Conservation (phyloP, 1,139 yeast genomes). For the Debaryomyces coudertii region DNA sequence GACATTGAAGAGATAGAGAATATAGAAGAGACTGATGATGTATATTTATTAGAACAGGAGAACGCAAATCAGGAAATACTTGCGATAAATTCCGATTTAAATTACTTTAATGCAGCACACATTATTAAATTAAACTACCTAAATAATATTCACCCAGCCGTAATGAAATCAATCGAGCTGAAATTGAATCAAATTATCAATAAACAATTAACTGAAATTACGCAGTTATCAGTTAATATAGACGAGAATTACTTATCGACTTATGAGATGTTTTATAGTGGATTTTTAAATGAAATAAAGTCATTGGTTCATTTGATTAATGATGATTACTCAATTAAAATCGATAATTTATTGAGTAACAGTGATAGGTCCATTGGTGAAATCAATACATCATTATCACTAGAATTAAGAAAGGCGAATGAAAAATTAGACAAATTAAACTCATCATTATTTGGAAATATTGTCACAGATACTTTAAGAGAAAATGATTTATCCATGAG, state of each 20-base stretch:
- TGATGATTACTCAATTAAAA: conserved; percentile 49
- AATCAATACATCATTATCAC: conserved; percentile 76
- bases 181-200: conserved; percentile 27
- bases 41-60: neutral
- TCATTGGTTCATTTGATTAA: conserved; percentile 43
- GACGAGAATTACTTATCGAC: conserved; percentile 42
- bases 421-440: conserved; percentile 67
- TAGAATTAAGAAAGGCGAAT: conserved; percentile 69
- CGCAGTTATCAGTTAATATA: conserved; percentile 30
- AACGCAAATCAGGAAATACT: conserved; percentile 9
- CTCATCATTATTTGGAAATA: conserved; percentile 32
- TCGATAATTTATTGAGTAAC: conserved; percentile 67
- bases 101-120: conserved; percentile 21
- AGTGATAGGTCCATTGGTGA: conserved; percentile 82
- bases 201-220: conserved; percentile 27
- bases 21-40: conserved; percentile 3
- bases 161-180: conserved; percentile 22
- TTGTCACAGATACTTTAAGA: conserved; percentile 27
- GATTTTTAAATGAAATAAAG: conserved; percentile 39
- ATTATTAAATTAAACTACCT: conserved; percentile 31
- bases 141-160: conserved; percentile 32
- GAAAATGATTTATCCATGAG: conserved; percentile 25
- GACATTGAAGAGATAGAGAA: conserved; percentile 4
- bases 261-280: conserved; percentile 38
- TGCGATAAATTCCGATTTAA: conserved; percentile 13